phyloP scores from a whole-genome alignment of 345 rosid genomes.

The Combretum micranthum region DNA sequence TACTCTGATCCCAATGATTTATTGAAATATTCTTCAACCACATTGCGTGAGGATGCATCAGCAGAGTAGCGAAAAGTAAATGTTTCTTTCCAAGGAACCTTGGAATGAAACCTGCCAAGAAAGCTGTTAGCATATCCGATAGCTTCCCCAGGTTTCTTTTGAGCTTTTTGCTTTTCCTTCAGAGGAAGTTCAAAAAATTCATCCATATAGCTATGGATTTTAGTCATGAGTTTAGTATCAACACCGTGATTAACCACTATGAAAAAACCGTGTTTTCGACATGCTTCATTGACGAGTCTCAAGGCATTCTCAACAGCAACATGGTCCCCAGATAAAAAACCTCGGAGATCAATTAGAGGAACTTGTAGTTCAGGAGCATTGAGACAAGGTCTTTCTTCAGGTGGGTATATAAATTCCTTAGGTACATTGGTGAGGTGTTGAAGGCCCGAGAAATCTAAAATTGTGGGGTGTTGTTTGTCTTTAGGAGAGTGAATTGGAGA shows the following conservation, averaged over 20 bases:
- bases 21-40: conserved; percentile 40
- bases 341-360: conserved; percentile 52
- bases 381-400: conserved; percentile 49
- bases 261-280: conserved; percentile 72
- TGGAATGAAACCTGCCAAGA: conserved; percentile 61
- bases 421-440: conserved; percentile 44
- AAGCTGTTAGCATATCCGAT: conserved; percentile 83
- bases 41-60: conserved; percentile 5
- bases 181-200: conserved; percentile 46
- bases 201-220: conserved; percentile 44
- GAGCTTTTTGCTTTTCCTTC: conserved; percentile 49
- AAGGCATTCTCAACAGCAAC: conserved; percentile 29
- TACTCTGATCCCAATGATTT: conserved; percentile 49
- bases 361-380: conserved; percentile 40
- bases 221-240: conserved; percentile 30
- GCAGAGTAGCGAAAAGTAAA: conserved; percentile 49
- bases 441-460: conserved; percentile 46
- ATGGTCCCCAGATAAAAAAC: conserved; percentile 43
- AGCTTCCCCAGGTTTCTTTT: conserved; percentile 48
- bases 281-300: conserved; percentile 45
- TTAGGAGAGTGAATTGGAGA: too few relatives aligned
- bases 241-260: conserved; percentile 67
- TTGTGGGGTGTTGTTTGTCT: conserved; percentile 4
- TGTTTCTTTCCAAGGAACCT: conserved; percentile 91
- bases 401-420: conserved; percentile 71